Conservation (phyloP, 2,329 filamentous ascomycete genomes). For the Fusarium irregulare region DNA sequence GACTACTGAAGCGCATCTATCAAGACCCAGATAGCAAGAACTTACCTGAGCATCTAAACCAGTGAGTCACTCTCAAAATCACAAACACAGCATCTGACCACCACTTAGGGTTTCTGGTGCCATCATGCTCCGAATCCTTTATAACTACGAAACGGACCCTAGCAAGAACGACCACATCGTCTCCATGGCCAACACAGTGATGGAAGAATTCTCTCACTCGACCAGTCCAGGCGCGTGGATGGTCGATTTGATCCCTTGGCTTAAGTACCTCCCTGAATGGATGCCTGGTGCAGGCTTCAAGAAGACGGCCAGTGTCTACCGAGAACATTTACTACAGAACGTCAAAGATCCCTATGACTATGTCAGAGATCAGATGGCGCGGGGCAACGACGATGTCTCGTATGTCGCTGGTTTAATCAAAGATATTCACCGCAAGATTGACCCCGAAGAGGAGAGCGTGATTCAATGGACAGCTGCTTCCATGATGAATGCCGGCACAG, state of each 20-base stretch:
- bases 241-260: conserved; percentile 13
- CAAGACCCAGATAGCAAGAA: not conserved
- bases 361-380: not conserved
- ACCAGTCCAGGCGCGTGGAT: conserved; percentile 14
- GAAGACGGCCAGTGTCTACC: not conserved
- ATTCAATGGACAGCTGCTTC: conserved; percentile 23
- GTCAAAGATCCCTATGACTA: conserved; percentile 8
- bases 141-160: conserved; percentile 12
- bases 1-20: not conserved
- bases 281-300: conserved; percentile 9
- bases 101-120: not conserved
- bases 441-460: conserved; percentile 10
- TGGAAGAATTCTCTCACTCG: conserved; percentile 23
- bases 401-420: conserved; percentile 14
- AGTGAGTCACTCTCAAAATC: not conserved
- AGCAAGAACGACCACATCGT: not conserved
- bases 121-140: conserved; percentile 21
- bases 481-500: conserved; percentile 49
- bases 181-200: conserved; percentile 9
- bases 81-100: not conserved
- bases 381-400: not conserved
- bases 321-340: not conserved
- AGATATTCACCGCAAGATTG: conserved; percentile 3
- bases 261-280: conserved; percentile 3
- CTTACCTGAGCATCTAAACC: conserved; percentile 3